Evolutionary conservation across 495 filamentous ascomycete species (phyloP), one percentile per base, ranked within the genome.

Genomic region (Talaromyces trachyspermus): DNA sequence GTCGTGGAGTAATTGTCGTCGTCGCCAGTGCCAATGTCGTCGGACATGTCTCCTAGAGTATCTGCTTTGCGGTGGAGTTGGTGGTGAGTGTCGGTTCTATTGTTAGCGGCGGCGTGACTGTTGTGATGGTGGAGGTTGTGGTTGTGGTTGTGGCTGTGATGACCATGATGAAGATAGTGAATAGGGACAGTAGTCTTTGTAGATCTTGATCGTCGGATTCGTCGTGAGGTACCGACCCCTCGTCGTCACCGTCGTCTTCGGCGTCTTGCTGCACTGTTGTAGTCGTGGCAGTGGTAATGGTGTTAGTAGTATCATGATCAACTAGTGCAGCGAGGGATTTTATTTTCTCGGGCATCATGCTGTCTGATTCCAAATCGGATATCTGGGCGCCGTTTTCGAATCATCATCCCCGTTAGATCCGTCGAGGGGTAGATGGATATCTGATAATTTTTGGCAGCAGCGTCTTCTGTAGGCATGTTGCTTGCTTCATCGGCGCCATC

Each of bases 231-330:
- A 7, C 27, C 27, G 6, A 12, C 27, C 72, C 65, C 39, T 73
- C 66, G 43, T 82, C 73, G 33, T 80, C 76, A 32, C 69, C 71
- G 43, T 78, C 72, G 30, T 65, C 62, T 48, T 63, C 70, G 17
- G 64, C 47, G 32, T 75, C 69, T 35, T 75, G 68, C n/a, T 0
- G 57, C 63, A 0, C 53, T 14, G 9, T 48, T 50, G 12, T 51
- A 35, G 18, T 53, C 26, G 20, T 54, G 52, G 41, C 60, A 51
- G 11, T 42, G 20, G 22, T 12, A 35, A 15, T 25, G 18, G 26
- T 43, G 11, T 25, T 37, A 26, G 36, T 48, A 17, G 37, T 40
- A 24, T 45, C 19, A 23, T 18, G 30, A 15, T 26, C 19, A 11
- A 14, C 18, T 18, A 46, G 18, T 12, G 44, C 27, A 17, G 42